A percentile compares a stretch with the other conserved stretches of the same genome.
phyloP scores from a whole-genome alignment of 257 asterid genomes.

The Solanum peruvianum region DNA sequence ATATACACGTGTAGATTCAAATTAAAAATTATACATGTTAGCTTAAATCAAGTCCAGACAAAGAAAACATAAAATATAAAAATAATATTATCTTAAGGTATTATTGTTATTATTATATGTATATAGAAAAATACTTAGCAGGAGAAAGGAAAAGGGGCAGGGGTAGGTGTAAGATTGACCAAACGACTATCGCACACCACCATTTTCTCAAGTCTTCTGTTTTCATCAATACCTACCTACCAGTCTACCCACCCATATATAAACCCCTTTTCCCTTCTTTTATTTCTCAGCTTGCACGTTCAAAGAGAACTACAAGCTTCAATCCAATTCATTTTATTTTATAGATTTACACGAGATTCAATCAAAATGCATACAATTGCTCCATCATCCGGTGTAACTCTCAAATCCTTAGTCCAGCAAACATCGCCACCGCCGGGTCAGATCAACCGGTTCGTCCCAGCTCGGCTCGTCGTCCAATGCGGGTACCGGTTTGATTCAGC shows the following conservation, averaged over 20 bases:
- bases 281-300: constrained; percentile 65
- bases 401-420: constrained; percentile 20
- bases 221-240: not conserved
- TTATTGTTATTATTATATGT: not conserved
- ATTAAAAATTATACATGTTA: no score
- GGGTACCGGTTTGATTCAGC: constrained; percentile 30
- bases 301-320: constrained; percentile 35
- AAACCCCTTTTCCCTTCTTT: constrained; percentile 12
- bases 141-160: constrained; percentile 17
- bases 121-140: not conserved
- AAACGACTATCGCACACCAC: constrained; percentile 7
- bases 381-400: constrained; percentile 21
- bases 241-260: constrained; percentile 16
- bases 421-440: constrained; percentile 9
- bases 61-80: not conserved
- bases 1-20: not conserved
- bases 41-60: not conserved
- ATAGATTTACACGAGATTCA: not conserved
- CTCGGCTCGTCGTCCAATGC: constrained; percentile 13
- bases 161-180: constrained; percentile 63
- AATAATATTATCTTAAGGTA: not conserved
- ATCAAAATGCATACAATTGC: constrained; percentile 10
- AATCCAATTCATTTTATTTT: not conserved
- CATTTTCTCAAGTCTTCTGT: not conserved
- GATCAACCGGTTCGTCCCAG: constrained; percentile 9